These are phyloP conservation scores for Colletotrichum sp. DNA, from an alignment of 2,329 filamentous ascomycete species.

Conservation along the genomic window DNA sequence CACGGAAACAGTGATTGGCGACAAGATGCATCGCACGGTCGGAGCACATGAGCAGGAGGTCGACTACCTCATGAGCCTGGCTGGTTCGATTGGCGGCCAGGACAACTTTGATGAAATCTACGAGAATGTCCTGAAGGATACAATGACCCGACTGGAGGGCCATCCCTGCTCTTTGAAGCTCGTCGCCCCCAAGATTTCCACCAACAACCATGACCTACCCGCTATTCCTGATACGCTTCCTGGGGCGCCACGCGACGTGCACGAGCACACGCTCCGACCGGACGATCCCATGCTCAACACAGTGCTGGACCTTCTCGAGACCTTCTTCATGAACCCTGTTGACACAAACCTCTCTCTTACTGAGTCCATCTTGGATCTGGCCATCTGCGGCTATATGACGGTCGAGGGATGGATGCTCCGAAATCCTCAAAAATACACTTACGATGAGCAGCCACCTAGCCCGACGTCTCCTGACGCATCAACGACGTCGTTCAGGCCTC, in stretches of 20 bases:
- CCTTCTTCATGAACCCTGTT: slow-evolving; percentile 88
- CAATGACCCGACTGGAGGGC: slow-evolving; percentile 69
- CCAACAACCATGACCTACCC: slow-evolving; percentile 61
- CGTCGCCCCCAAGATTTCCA: slow-evolving; percentile 65
- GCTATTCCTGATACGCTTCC: slow-evolving; percentile 61
- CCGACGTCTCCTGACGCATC: slow-evolving; percentile 22
- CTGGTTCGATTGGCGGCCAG: slow-evolving; percentile 70
- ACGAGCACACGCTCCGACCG: slow-evolving; percentile 64
- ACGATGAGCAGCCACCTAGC: slow-evolving; percentile 47
- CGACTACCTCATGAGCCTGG: slow-evolving; percentile 72
- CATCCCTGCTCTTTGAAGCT: slow-evolving; percentile 75
- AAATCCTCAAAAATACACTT: slow-evolving; percentile 68
- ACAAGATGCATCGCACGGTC: slow-evolving; percentile 65
- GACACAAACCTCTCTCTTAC: slow-evolving; percentile 91
- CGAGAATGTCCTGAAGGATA: slow-evolving; percentile 74
- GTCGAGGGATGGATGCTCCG: slow-evolving; percentile 91
- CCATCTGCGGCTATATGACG: slow-evolving; percentile 82
- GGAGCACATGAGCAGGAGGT: slow-evolving; percentile 79
- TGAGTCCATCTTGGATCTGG: slow-evolving; percentile 80
- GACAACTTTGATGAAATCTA: slow-evolving; percentile 77
- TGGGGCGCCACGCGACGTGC: slow-evolving; percentile 65
- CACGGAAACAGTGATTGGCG: slow-evolving; percentile 62
- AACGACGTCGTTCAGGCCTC: slow-evolving; percentile 40
- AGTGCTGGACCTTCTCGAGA: slow-evolving; percentile 72
- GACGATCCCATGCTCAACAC: slow-evolving; percentile 70